Base-by-base conservation (phyloP, 1,139 yeast species). In the Yamadazyma blattariae region DNA sequence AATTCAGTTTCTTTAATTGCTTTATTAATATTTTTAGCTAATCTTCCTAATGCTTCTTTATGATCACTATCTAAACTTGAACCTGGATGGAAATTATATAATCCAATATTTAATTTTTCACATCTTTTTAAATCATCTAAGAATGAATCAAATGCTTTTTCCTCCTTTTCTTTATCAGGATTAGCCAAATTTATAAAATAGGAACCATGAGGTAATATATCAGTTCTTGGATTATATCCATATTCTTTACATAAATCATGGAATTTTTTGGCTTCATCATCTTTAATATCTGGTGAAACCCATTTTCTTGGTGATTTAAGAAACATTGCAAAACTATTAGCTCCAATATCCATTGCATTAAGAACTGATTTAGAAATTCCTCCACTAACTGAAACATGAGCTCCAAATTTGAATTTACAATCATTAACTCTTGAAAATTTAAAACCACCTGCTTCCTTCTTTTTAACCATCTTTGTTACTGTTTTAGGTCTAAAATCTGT, bases 11-110 rank as follows among this genome's bases (percentile, higher is more conserved):
- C 79, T 21, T 63, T 60, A 30, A 86, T 82, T 6, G 95, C 97
- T 28, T 64, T 69, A 56, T 94, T 92, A 47, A 92, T 81, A 44
- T 85, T 83, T 13, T 69, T 68, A 0, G 97, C 97, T 44, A 92
- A 66, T 37, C 79, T 75, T 34, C 61, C 61, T 33, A 90, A 61
- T 1, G 95, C 87, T 20, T 67, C 74, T 4, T 59, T 52, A 51
- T 82, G 88, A 52, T 84, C 86, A 1, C 84, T 77, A 35, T 82
- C 86, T 35, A 92, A 64, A 25, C 89, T 77, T 1, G 97, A 87
- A 0, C 99, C 98, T 0, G 99, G 98, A 52, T 92, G 98, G 58
- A 94, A 79, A 56, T 92, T 92, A 61, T 92, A 92, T 19, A 83
- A 66, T 0, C 96, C 96, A 43, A 92, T 82, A 24, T 84, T 83